A percentile compares a stretch with the other conserved stretches of the same genome.
phyloP scores from a whole-genome alignment of 2,329 filamentous ascomycete species.

The Colletotrichum caudatum region DNA sequence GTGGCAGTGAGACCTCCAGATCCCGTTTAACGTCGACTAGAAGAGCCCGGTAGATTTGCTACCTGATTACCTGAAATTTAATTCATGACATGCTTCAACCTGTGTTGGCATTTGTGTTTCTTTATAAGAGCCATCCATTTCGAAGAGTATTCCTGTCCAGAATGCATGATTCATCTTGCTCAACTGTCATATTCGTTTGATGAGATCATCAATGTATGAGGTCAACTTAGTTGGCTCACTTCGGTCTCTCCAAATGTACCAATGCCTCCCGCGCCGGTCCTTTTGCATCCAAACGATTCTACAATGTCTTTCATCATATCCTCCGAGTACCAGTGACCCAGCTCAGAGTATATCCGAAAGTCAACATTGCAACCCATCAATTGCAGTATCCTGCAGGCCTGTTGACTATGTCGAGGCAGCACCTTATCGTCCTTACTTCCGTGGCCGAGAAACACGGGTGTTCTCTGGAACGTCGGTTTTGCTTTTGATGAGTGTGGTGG shows the following conservation, averaged over 20 bases:
- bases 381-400: slow-evolving; percentile 50
- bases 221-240: background rate
- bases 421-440: slow-evolving; percentile 58
- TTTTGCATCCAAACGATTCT: slow-evolving; percentile 46
- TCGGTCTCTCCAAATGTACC: background rate
- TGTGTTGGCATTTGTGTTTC: background rate
- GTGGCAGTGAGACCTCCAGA: background rate
- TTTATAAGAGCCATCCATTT: background rate
- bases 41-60: no score
- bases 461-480: slow-evolving; percentile 43
- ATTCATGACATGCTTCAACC: background rate
- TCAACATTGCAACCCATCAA: slow-evolving; percentile 51
- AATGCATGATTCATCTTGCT: background rate
- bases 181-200: background rate
- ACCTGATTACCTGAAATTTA: background rate
- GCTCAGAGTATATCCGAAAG: slow-evolving; percentile 54
- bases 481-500: slow-evolving; percentile 16
- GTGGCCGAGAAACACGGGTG: slow-evolving; percentile 61
- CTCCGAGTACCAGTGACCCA: slow-evolving; percentile 60
- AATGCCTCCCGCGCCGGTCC: no score
- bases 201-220: background rate
- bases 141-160: no score
- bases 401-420: slow-evolving; percentile 50
- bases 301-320: slow-evolving; percentile 56
- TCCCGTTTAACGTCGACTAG: background rate